Evolutionary conservation across 179 eudicot genomes (phyloP).

Genomic region (Beta corolliflora): DNA sequence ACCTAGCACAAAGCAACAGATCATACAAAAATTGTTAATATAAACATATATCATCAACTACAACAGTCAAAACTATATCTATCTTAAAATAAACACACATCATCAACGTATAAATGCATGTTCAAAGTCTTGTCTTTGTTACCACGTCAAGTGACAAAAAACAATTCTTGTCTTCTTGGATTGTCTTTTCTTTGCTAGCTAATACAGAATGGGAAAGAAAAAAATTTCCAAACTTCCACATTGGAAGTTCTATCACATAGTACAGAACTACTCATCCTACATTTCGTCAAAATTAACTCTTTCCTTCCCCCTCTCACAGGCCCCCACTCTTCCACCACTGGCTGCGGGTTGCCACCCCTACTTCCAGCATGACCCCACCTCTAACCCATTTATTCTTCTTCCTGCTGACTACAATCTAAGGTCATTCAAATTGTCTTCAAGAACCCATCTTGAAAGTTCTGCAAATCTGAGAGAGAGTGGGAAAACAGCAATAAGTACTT

Average conservation of each 20-base stretch:
- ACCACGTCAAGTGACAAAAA: not conserved
- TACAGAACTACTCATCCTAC: not conserved
- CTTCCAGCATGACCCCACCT: not conserved
- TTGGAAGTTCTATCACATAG: not conserved
- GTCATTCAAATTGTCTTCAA: not conserved
- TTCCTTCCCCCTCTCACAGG: not conserved
- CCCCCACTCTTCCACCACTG: not conserved
- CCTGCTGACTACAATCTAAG: not conserved
- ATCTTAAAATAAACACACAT: not conserved
- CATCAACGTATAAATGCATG: not conserved
- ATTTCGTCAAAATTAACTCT: not conserved
- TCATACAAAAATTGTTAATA: not conserved
- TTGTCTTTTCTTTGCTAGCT: not conserved
- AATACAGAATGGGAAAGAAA: not conserved
- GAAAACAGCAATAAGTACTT: not conserved
- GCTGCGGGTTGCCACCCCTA: not conserved
- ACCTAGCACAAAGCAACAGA: slow-evolving; percentile 21
- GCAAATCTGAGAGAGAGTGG: not conserved
- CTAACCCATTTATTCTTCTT: not conserved
- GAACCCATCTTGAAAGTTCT: not conserved
- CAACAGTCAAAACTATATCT: not conserved
- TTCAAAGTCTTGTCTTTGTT: not conserved
- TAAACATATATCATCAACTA: not conserved
- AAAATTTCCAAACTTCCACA: not conserved
- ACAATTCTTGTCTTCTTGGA: not conserved